phyloP scores from a whole-genome alignment of 495 filamentous ascomycete genomes.

The Aspergillus nanangensis region DNA sequence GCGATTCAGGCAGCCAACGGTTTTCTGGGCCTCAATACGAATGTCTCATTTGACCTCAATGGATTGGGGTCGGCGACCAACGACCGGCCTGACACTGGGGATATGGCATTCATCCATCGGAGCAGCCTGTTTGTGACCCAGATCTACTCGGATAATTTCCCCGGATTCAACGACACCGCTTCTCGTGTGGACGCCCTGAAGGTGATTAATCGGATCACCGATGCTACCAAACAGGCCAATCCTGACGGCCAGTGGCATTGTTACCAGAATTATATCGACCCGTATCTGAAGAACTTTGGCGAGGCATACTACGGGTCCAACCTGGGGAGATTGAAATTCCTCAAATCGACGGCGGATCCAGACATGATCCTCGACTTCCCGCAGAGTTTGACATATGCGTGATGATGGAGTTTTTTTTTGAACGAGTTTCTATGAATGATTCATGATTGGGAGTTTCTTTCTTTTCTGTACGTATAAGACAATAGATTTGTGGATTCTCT shows the following conservation, averaged over 20 bases:
- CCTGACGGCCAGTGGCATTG: neutral
- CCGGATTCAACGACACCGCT: neutral
- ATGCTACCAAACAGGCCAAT: neutral
- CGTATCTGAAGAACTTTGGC: neutral
- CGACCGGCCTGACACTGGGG: neutral
- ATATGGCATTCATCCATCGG: conserved; percentile 2
- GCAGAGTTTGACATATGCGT: neutral
- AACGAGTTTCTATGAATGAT: too few species aligned
- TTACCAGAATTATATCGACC: conserved; percentile 6
- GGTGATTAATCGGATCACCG: neutral
- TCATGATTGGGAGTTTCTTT: too few species aligned
- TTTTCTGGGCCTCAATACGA: neutral
- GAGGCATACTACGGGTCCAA: neutral
- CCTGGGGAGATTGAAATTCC: neutral
- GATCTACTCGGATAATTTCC: conserved; percentile 2
- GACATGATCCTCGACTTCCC: neutral
- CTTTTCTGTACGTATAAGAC: too few species aligned
- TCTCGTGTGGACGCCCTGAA: neutral
- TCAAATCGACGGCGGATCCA: neutral
- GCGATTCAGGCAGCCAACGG: neutral
- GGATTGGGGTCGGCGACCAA: neutral
- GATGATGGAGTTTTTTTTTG: too few species aligned
- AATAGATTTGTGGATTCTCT: too few species aligned
- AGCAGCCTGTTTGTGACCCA: neutral
- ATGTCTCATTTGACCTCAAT: conserved; percentile 1